phyloP scores from a whole-genome alignment of 331 rosid genomes.

The Quercus tomentella region DNA sequence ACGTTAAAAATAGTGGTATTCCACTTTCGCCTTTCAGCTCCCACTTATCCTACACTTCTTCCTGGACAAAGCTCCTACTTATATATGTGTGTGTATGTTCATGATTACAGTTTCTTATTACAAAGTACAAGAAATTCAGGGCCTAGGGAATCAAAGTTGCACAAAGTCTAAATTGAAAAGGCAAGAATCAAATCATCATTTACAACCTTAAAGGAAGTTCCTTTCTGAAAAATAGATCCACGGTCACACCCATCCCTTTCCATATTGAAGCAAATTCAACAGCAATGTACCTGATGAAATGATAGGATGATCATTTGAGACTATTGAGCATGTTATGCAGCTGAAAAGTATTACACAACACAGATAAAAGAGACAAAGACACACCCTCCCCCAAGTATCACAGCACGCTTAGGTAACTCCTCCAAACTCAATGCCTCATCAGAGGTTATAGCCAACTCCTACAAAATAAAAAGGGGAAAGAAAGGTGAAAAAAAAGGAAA shows the following conservation, averaged over 20 bases:
- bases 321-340: slow-evolving; percentile 15
- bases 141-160: background rate
- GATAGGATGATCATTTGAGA: slow-evolving; percentile 1
- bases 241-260: slow-evolving; percentile 91
- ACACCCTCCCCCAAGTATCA: slow-evolving; percentile 96
- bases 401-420: slow-evolving; percentile 75
- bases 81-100: background rate
- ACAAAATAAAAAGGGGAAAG: background rate
- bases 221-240: slow-evolving; percentile 78
- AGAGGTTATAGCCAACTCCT: slow-evolving; percentile 93
- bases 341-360: background rate
- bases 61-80: background rate
- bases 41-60: no score
- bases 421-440: slow-evolving; percentile 98
- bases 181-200: no score
- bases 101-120: background rate
- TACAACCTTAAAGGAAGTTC: slow-evolving; percentile 91
- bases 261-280: slow-evolving; percentile 98
- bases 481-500: background rate
- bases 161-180: background rate
- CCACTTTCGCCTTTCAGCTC: no score
- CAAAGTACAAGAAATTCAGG: background rate
- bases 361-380: slow-evolving; percentile 28
- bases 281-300: slow-evolving; percentile 70
- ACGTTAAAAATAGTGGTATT: no score